Percentiles rank a stretch among this genome's conserved stretches.
These are phyloP conservation scores for Apophysomyces elegans DNA, from an alignment of 371 early-diverging fungal species.

Conservation along the genomic window DNA sequence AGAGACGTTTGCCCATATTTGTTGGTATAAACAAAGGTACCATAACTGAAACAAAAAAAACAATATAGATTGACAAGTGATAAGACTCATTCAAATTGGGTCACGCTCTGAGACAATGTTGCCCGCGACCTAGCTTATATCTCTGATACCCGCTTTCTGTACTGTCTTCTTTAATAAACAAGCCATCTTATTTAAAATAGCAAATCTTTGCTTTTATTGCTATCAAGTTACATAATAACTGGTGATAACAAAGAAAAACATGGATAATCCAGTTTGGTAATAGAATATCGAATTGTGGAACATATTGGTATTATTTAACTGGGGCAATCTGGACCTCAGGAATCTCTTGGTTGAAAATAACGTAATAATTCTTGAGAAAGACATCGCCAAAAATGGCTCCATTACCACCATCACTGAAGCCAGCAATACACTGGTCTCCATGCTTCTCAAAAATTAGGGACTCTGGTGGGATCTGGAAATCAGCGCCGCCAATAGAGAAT, in stretches of 20 bases:
- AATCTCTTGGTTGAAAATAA: conserved; percentile 25
- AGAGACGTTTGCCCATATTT: conserved; percentile 47
- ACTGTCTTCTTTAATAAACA: not conserved
- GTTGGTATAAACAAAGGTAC: conserved; percentile 64
- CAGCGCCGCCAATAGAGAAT: conserved; percentile 19
- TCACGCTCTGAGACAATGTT: not conserved
- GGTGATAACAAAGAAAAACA: too few relatives aligned
- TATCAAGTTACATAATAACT: too few relatives aligned
- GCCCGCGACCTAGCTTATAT: not conserved
- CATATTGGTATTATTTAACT: conserved; percentile 10
- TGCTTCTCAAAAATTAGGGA: conserved; percentile 7
- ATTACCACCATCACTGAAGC: conserved; percentile 31
- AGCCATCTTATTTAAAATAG: not conserved
- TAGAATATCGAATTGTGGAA: not conserved
- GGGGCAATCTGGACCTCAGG: conserved; percentile 31
- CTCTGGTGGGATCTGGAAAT: conserved; percentile 16
- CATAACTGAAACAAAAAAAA: conserved; percentile 44
- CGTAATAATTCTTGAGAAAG: conserved; percentile 54
- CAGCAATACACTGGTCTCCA: conserved; percentile 23
- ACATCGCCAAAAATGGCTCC: conserved; percentile 42
- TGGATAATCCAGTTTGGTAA: too few relatives aligned
- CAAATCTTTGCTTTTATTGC: too few relatives aligned
- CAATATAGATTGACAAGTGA: conserved; percentile 14
- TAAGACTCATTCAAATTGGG: not conserved
- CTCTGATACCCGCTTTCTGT: not conserved